Percentiles rank a stretch among this genome's conserved stretches.
phyloP scores from a whole-genome alignment of 345 rosid genomes.

The Erysimum cheiranthoides region DNA sequence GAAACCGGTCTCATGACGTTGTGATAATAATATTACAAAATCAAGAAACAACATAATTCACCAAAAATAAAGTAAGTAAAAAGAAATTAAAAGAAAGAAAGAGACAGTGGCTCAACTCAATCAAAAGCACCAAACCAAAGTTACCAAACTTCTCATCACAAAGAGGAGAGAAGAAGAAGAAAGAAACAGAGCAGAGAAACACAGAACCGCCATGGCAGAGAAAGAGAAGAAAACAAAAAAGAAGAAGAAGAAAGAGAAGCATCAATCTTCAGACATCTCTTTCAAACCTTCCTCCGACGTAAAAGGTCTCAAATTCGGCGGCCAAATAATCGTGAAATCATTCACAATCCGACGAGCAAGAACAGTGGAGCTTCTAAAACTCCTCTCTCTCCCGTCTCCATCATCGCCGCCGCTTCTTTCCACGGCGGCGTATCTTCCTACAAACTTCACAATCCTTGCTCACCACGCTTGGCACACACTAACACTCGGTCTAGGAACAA shows the following conservation, averaged over 20 bases:
- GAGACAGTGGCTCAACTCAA: conserved; percentile 14
- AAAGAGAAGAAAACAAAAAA: conserved; percentile 63
- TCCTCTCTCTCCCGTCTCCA: conserved; percentile 72
- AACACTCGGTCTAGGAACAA: conserved; percentile 90
- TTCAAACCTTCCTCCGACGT: conserved; percentile 85
- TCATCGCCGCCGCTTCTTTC: conserved; percentile 65
- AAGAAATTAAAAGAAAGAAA: not conserved
- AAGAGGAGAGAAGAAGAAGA: conserved; percentile 4
- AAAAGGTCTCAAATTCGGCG: conserved; percentile 87
- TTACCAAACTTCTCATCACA: conserved; percentile 34
- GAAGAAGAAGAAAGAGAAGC: conserved; percentile 74
- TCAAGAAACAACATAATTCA: conserved; percentile 31
- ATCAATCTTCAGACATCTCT: conserved; percentile 66
- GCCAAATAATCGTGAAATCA: conserved; percentile 89
- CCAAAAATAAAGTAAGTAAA: not conserved
- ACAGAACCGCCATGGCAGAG: conserved; percentile 57
- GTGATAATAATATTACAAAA: conserved; percentile 23
- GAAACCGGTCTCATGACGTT: conserved; percentile 29
- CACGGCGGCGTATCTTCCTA: conserved; percentile 82
- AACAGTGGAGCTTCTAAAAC: conserved; percentile 78
- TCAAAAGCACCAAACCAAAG: conserved; percentile 39
- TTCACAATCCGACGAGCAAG: conserved; percentile 88
- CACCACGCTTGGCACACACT: conserved; percentile 99
- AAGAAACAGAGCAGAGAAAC: not conserved
- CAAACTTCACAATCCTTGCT: conserved; percentile 92